Percentiles rank a stretch among this genome's conserved stretches.
Evolutionary conservation across 192 early-diverging fungal genomes (phyloP).

Genomic region (Helicostylum pulchrum): DNA sequence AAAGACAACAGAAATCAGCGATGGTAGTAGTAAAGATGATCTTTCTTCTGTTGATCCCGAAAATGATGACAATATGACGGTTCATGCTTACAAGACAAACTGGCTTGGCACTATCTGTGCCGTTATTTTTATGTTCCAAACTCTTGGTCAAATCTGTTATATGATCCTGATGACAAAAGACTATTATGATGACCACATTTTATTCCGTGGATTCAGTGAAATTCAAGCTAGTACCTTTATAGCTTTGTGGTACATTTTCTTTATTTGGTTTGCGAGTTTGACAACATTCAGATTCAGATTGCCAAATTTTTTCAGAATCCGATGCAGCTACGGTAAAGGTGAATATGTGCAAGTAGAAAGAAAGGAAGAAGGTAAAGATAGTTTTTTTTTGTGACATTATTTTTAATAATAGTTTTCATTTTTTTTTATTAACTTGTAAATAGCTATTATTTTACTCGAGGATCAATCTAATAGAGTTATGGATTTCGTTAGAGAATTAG

Average conservation of each 20-base stretch:
- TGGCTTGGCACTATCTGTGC: constrained; percentile 39
- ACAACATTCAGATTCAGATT: constrained; percentile 41
- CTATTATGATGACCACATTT: constrained; percentile 39
- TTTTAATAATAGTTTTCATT: too few species aligned
- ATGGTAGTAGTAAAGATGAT: not conserved
- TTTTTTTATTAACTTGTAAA: not conserved
- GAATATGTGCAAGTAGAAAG: constrained; percentile 50
- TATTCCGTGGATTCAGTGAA: constrained; percentile 36
- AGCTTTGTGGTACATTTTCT: constrained; percentile 48
- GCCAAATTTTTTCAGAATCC: constrained; percentile 53
- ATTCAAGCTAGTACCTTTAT: constrained; percentile 45
- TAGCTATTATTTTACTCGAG: constrained; percentile 35
- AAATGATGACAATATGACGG: constrained; percentile 29
- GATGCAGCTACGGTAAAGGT: constrained; percentile 37
- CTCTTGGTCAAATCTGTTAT: constrained; percentile 34
- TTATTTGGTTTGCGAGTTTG: constrained; percentile 42
- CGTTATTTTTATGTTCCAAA: constrained; percentile 34
- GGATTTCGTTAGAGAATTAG: constrained; percentile 23
- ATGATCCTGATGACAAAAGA: constrained; percentile 43
- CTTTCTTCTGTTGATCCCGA: constrained; percentile 10
- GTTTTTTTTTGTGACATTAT: too few species aligned
- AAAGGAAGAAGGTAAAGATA: constrained; percentile 18
- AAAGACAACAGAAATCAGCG: not conserved
- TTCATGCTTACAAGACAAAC: constrained; percentile 44
- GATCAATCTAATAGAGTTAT: constrained; percentile 33